Evolutionary conservation across 2,329 filamentous ascomycete genomes (phyloP), one percentile per base, ranked within the genome.

Genomic region (Pseudopithomyces chartarum): DNA sequence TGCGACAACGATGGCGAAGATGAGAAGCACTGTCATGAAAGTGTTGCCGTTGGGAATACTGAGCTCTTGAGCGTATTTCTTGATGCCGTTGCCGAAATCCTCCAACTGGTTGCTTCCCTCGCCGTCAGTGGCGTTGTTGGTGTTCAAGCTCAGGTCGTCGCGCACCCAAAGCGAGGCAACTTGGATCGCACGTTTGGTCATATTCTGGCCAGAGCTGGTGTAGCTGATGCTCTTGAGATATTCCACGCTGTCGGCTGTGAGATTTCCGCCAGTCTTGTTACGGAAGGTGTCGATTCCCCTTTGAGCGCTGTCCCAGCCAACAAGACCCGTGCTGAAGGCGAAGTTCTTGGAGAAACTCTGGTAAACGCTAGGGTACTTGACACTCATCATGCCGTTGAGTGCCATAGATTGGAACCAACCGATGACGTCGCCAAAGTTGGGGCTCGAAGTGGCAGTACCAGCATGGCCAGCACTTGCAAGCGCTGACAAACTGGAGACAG

Each of bases 371-470:
- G 95, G 95, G 65, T 97, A 92, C 67, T 88, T 86, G 67, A 96
- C 93, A 57, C 91, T 96, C 74, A 97, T 83, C 95, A 98, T 98
- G 63, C 95, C 93, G 76, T 95, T 97, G 81, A 95, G 90, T 26
- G 95, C 92, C 82, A 98, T 90, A 48, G 90, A 89, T 77, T 98
- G 93, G 76, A 98, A 97, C 86, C 91, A 96, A 59, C 89, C 87
- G 64, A 97, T 84, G 46, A 96, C 87, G 70, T 97, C 91, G 43
- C 83, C 84, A 73, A 98, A 97, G 52, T 89, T 91, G 23, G 95
- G 95, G 66, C 91, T 95, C 39, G 88, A 81, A 11, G 89, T 83
- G 2, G 86, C 82, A 17, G 80, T 81, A 44, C 78, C 78, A 17
- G 76, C 76, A 34, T 80, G 80, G 34, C 84, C 83, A 51, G 80